Evolutionary conservation across 192 early-diverging fungal genomes (phyloP), one percentile per base, ranked within the genome.

Genomic region (Coemansia sp.): DNA sequence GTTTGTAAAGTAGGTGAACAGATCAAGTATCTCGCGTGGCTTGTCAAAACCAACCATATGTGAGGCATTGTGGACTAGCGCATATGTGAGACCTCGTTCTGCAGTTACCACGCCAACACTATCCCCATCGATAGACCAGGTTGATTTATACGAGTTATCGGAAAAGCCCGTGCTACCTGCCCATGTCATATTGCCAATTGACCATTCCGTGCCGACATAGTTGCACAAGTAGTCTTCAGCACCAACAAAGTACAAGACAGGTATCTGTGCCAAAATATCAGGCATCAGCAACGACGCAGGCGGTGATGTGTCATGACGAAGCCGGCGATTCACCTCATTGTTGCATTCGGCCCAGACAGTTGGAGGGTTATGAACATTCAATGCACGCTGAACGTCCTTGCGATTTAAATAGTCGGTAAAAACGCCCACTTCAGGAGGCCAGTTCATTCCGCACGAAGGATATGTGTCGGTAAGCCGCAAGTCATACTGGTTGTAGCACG

Each of bases 401-500:
- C 76, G 60, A 49, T 80, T 71, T 34, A 81, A 48, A 31, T 81
- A 81, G 16, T 63, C 39, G 0, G 75, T 81, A 36, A 66, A 74
- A 5, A 50, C 14, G 51, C 51, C 45, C 37, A 81, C 71, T 38
- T 76, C 66, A 6, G 69, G 60, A 28, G 80, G 80, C 80, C 80
- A 81, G 61, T 81, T 81, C 74, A 81, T 77, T 3, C 87, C 87
- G 34, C 88, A 90, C 8, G 78, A 63, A 3, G 81, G 79, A 15
- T 66, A 64, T 23, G 75, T 61, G 56, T 90, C 88, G 8, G 71
- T 66, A 31, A 86, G 51, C 10, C 84, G 79, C 46, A 87, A 70
- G 44, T 90, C 85, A 59, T 90, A 90, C 73, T 85, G 83, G 62
- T 90, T 90, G 42, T 87, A 70, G 71, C 88, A 90, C 36, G 53